A percentile compares a stretch with the other conserved stretches of the same genome.
Conservation (phyloP, 306 rosid genomes). For the Malus fusca region DNA sequence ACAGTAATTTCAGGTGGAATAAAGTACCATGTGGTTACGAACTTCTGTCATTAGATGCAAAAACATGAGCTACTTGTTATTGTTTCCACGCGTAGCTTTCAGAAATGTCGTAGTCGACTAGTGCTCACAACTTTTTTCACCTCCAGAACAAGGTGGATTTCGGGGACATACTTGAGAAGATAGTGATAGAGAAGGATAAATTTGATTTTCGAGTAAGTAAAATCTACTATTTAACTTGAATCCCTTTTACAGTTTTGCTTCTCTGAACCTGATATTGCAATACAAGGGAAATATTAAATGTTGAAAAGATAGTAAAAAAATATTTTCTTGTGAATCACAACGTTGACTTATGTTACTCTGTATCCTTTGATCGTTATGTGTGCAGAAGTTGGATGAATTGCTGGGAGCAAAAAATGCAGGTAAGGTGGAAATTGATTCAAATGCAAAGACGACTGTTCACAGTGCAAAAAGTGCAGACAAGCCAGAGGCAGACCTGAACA, state of each 20-base stretch:
- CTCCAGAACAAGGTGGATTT: slow-evolving; percentile 60
- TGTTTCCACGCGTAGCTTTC: background rate
- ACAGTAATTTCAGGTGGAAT: background rate
- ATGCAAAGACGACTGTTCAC: slow-evolving; percentile 51
- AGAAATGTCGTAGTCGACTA: background rate
- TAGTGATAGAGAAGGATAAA: slow-evolving; percentile 42
- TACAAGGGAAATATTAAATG: background rate
- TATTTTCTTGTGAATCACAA: background rate
- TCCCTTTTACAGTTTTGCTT: background rate
- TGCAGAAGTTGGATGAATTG: slow-evolving; percentile 11
- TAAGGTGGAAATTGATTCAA: slow-evolving; percentile 40
- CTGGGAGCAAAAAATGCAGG: slow-evolving; percentile 39
- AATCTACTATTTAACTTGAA: slow-evolving; percentile 6
- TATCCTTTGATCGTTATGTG: background rate
- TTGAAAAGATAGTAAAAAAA: background rate
- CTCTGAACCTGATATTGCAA: background rate
- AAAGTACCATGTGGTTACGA: background rate
- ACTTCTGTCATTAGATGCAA: background rate
- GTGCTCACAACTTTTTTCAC: slow-evolving; percentile 1
- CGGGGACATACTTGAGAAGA: slow-evolving; percentile 44
- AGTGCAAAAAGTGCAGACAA: slow-evolving; percentile 45
- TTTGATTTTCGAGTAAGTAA: slow-evolving; percentile 68
- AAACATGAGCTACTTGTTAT: background rate
- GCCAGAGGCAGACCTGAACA: slow-evolving; percentile 25
- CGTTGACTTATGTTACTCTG: background rate